Base-by-base conservation (phyloP, 2,329 filamentous ascomycete species). In the Hymenoscyphus linearis region DNA sequence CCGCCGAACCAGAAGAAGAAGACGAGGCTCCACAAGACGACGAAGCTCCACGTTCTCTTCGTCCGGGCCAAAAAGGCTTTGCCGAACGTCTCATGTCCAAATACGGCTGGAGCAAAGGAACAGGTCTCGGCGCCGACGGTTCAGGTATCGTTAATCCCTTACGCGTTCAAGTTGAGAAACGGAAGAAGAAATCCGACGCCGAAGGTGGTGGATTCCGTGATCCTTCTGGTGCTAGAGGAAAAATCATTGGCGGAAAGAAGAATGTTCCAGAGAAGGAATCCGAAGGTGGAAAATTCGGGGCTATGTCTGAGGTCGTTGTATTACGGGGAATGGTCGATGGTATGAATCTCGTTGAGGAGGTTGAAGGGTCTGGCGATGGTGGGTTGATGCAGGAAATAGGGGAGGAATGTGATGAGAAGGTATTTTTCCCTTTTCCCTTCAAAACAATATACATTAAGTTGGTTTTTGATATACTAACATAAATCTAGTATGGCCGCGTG, bases 301-400 rank as follows among this genome's bases (percentile, higher is more conserved):
- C 80, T 60, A 91, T 93, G 83, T 91, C 87, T 62, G 84, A 89
- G 65, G 93, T 98, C 18, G 84, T 98, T 57, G 86, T 96, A 53
- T 77, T 97, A 18, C 82, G 83, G 58, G 87, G 90, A 56, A 97
- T 98, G 90, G 82, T 98, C 1, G 86, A 95, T 64, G 90, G 88
- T 5, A 86, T 98, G 80, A 79, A 96, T 71, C 77, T 96, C 52
- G 83, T 88, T 61, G 81, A 80, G n/a, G 93, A 97, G 74, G 85
- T 96, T 55, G 84, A 87, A 62, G 77, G 80, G 13, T 76, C 78
- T 18, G 81, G 85, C 36, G 81, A 82, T 59, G 80, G 79, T 13
- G 85, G 85, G 0, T 77, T 99, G 57, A 87, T 93, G 68, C 93
- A 98, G 76, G 93, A 97, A 74, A 97, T 99, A 74, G 95, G 95